These are phyloP conservation scores for Macrophomina pseudophaseolina DNA, from an alignment of 2,329 filamentous ascomycete species.

Conservation along the genomic window DNA sequence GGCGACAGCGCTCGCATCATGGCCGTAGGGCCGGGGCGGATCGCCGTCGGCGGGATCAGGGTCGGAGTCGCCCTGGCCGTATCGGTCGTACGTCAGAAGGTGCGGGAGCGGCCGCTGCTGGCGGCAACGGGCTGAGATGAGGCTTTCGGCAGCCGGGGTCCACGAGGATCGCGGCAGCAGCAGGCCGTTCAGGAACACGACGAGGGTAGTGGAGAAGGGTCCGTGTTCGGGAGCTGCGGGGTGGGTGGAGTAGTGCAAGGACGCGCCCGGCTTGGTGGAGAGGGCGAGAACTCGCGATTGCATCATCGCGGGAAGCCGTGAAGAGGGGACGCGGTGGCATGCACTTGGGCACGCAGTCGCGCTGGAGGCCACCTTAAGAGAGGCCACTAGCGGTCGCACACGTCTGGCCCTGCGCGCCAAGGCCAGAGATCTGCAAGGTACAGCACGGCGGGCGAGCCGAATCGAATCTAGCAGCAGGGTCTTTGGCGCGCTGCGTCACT, in stretches of 20 bases:
- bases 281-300: slow-evolving; percentile 33
- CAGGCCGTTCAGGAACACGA: slow-evolving; percentile 54
- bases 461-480: slow-evolving; percentile 19
- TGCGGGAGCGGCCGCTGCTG: slow-evolving; percentile 42
- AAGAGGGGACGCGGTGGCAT: neutral
- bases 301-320: neutral
- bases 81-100: slow-evolving; percentile 63
- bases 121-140: slow-evolving; percentile 36
- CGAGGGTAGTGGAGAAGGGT: slow-evolving; percentile 43
- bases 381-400: neutral
- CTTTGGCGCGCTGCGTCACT: slow-evolving; percentile 15
- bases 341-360: too few species aligned
- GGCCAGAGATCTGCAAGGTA: slow-evolving; percentile 6
- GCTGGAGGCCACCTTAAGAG: neutral
- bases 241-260: slow-evolving; percentile 18
- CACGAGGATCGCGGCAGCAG: slow-evolving; percentile 48
- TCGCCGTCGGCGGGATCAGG: slow-evolving; percentile 46
- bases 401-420: slow-evolving; percentile 18
- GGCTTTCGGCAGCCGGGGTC: slow-evolving; percentile 40
- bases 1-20: slow-evolving; percentile 53
- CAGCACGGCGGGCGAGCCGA: slow-evolving; percentile 9
- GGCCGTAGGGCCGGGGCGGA: slow-evolving; percentile 47
- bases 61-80: slow-evolving; percentile 61
- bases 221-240: slow-evolving; percentile 17
- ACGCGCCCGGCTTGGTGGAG: slow-evolving; percentile 34